A percentile compares a stretch with the other conserved stretches of the same genome.
Conservation (phyloP, 2,329 filamentous ascomycete genomes). For the Lasiodiplodia hormozganensis region DNA sequence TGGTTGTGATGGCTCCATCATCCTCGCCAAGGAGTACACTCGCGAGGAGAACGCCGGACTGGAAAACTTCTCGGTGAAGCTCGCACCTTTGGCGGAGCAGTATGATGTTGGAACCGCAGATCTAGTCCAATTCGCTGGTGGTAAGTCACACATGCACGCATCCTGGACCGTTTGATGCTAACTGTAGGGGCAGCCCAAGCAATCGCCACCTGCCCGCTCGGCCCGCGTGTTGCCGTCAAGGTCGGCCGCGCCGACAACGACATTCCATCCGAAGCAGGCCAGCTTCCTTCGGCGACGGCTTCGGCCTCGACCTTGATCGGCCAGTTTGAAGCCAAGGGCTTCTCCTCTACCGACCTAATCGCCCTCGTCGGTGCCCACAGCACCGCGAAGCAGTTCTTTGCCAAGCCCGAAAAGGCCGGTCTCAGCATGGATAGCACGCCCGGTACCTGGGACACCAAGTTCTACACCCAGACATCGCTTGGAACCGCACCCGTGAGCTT, state of each 20-base stretch:
- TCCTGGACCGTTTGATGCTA: not conserved
- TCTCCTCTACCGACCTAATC: slow-evolving; percentile 57
- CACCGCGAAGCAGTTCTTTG: slow-evolving; percentile 56
- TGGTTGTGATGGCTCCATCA: slow-evolving; percentile 52
- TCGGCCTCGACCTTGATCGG: slow-evolving; percentile 52
- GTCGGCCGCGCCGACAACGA: slow-evolving; percentile 57
- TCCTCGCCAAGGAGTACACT: slow-evolving; percentile 47
- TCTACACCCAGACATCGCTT: slow-evolving; percentile 52
- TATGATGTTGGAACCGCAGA: slow-evolving; percentile 61
- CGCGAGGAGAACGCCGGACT: slow-evolving; percentile 55
- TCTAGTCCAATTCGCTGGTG: slow-evolving; percentile 58
- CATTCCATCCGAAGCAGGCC: slow-evolving; percentile 49
- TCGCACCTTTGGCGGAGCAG: slow-evolving; percentile 48
- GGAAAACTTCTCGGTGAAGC: slow-evolving; percentile 47
- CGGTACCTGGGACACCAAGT: slow-evolving; percentile 58
- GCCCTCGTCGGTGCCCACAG: slow-evolving; percentile 64
- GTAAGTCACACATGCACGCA: slow-evolving; percentile 29
- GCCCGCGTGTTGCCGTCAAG: slow-evolving; percentile 58
- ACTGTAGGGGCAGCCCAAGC: slow-evolving; percentile 47
- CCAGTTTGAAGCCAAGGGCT: slow-evolving; percentile 60
- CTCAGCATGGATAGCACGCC: slow-evolving; percentile 57
- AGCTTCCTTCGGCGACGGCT: slow-evolving; percentile 54
- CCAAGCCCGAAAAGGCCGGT: slow-evolving; percentile 49
- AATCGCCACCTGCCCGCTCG: slow-evolving; percentile 59
- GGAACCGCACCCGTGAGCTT: slow-evolving; percentile 33